Base-by-base conservation (phyloP, 352 stramenopile genomes). In the Phytopythium sindhum region DNA sequence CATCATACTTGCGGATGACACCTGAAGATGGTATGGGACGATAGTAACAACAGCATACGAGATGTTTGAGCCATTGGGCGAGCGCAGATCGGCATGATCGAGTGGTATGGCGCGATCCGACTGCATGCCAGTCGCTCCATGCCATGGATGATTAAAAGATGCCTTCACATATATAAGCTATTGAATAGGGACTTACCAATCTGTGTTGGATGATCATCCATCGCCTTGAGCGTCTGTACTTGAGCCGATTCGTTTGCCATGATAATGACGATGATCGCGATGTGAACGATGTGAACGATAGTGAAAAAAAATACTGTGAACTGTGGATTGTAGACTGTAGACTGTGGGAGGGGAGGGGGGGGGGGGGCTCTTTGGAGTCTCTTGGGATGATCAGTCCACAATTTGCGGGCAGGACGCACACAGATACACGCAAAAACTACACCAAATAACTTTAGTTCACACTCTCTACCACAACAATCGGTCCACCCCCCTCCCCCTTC, bases 1-100 rank as follows among this genome's bases (percentile, higher is more conserved):
- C 83, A n/a, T 91, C 82, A 47, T 88, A 82, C 63, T 90, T 89
- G 60, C 82, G 79, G 37, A 79, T 65, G 53, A 81, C 78, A 19
- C 54, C 54, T 60, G 54, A n/a, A 21, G 29, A 41, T n/a, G 35
- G 29, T 15, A 10, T 9, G 45, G n/a, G 45, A 8, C 45, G 45
- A 23, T 7, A 19, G 45, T 12, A 26, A 19, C 26, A 48, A 21
- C 54, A 60, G 37, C 54, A 60, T 11, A 47, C 4, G 23, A 50
- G 37, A 31, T 59, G 52, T 28, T 67, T 61, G 52, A 73, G 58
- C 64, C 64, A 70, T 26, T 58, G 53, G 50, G 55, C n/a, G 45
- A 50, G 39, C 55, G 65, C 60, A 39, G 53, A 24, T 19, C 9
- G 53, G 24, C n/a, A 5, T 15, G 31, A 8, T 8, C 31, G 31